A percentile compares a stretch with the other conserved stretches of the same genome.
These are phyloP conservation scores for Aleurites moluccanus DNA, from an alignment of 441 rosid genomes.

Conservation along the genomic window DNA sequence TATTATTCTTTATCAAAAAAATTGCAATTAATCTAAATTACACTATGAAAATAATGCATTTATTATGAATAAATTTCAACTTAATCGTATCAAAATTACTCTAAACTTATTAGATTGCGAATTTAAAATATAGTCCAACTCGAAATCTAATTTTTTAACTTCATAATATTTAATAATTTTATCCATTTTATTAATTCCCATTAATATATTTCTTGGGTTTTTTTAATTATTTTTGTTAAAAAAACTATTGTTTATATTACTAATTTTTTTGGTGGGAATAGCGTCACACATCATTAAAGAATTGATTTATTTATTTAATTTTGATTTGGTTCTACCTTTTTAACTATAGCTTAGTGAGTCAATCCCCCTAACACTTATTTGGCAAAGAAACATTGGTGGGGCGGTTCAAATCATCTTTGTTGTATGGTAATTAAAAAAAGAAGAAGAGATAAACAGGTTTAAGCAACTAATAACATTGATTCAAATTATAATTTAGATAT, in stretches of 20 bases:
- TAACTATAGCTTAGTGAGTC: constrained; percentile 1
- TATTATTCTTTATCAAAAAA: too few species aligned
- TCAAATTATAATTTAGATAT: background rate
- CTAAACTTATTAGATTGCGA: too few species aligned
- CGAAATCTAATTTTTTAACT: too few species aligned
- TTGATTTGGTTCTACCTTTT: background rate
- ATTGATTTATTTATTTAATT: background rate
- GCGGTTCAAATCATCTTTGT: constrained; percentile 26
- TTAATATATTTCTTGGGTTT: too few species aligned
- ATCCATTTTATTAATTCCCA: too few species aligned
- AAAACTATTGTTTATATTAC: background rate
- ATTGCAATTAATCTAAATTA: too few species aligned
- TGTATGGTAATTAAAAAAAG: constrained; percentile 12
- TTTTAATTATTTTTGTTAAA: too few species aligned
- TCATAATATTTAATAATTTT: too few species aligned
- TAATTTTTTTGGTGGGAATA: constrained; percentile 29
- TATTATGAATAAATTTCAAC: too few species aligned
- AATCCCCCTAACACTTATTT: constrained; percentile 14
- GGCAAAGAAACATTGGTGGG: constrained; percentile 36
- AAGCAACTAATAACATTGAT: background rate
- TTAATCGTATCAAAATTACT: too few species aligned
- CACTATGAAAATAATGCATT: too few species aligned
- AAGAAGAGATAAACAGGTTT: background rate
- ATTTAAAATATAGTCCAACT: too few species aligned
- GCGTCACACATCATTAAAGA: constrained; percentile 34